Conservation (phyloP, 2,329 filamentous ascomycete species). For the Colletotrichum paranaense region DNA sequence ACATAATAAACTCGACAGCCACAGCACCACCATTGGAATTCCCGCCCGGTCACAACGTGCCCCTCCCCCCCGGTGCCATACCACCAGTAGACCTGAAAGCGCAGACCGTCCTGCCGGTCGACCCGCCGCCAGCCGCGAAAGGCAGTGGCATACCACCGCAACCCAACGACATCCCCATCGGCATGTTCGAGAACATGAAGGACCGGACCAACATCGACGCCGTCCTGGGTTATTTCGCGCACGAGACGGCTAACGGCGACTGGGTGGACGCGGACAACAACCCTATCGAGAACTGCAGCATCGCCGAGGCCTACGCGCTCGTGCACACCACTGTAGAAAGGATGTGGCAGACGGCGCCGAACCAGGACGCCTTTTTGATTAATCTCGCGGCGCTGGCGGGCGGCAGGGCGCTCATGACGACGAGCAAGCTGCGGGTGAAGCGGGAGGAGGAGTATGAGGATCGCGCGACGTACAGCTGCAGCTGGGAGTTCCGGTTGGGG, state of each 20-base stretch:
- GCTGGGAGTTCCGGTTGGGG: conserved; percentile 68
- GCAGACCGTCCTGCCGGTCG: neutral
- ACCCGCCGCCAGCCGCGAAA: neutral
- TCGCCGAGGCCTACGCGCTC: conserved; percentile 67
- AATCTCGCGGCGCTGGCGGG: conserved; percentile 69
- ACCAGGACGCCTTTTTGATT: conserved; percentile 67
- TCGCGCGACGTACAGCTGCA: conserved; percentile 59
- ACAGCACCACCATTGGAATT: neutral
- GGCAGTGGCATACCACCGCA: neutral
- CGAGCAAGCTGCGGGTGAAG: conserved; percentile 52
- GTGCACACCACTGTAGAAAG: conserved; percentile 64
- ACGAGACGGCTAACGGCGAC: conserved; percentile 58
- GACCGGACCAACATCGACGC: conserved; percentile 67
- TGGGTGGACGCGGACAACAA: conserved; percentile 64
- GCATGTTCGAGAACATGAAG: conserved; percentile 45
- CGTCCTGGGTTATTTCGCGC: conserved; percentile 66
- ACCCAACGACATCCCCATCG: conserved; percentile 28
- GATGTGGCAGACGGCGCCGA: conserved; percentile 61
- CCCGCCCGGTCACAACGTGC: neutral
- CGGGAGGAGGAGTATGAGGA: conserved; percentile 55
- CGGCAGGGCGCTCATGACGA: conserved; percentile 60
- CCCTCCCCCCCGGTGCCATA: neutral
- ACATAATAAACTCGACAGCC: neutral
- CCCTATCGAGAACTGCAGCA: conserved; percentile 52
- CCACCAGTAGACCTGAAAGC: neutral